Evolutionary conservation across 257 asterid genomes (phyloP), one percentile per base, ranked within the genome.

Genomic region (Petunia secreta): DNA sequence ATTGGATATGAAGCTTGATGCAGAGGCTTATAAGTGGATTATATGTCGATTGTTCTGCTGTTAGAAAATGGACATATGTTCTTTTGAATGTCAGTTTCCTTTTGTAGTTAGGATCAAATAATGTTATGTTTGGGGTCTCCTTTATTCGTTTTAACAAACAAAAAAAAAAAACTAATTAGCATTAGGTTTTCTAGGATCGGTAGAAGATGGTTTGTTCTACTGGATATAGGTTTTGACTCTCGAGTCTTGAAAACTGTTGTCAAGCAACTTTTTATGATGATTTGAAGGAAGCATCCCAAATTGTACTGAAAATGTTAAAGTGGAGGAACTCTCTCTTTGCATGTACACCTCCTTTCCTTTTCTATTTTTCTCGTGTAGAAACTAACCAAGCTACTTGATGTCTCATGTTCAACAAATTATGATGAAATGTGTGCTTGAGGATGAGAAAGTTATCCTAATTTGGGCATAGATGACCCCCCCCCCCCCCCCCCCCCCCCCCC

Each of bases 281-380:
- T 59, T 59, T 6, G 64, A 38, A 2, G 38, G 64, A 59, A 16
- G 38, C 11, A n/a, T 15, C 4, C 9, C 8, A 59, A 25, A 59
- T 16, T 59, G 64, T 38, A 2, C 38, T 1, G 16, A 59, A 59
- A 59, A n/a, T 59, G 58, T 53, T 16, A 59, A 59, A 16, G 64
- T 59, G 64, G 39, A 59, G 38, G 64, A 59, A 10, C 64, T 16
- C n/a, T 43, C 39, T n/a, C 75, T 67, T 67, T 67, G 75, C 75
- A n/a, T 1, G n/a, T 67, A 67, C 55, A 67, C 75, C 64, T 25
- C 64, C 6, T 59, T 59, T 38, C 38, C 7, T 59, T 63, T n/a
- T 67, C 57, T 67, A 16, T 43, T 43, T 8, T 67, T n/a, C 8
- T 41, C 16, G 54, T 67, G 39, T 7, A 8, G 39, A 2, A 0